Base-by-base conservation (phyloP, 768 basidiomycete genomes). In the Lactarius sp. region DNA sequence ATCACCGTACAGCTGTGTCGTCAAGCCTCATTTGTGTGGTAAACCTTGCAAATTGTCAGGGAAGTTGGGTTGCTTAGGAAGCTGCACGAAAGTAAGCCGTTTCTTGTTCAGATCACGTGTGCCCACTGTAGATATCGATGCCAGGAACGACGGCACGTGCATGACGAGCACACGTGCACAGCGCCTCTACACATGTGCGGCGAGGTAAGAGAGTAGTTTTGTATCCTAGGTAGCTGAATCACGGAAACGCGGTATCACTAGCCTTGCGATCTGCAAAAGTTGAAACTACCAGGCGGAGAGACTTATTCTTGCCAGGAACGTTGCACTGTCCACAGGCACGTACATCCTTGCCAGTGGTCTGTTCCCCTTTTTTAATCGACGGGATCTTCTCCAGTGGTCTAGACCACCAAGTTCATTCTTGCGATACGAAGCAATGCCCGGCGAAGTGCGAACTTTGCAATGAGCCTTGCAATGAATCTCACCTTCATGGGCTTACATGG, bases 121-220 rank as follows among this genome's bases (percentile, higher is more conserved):
- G 10, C 27, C 47, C 10, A 20, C 22, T 2, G 22, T 7, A 2
- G 27, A 27, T 34, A n/a, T n/a, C n/a, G n/a, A n/a, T 36, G 18
- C 36, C 66, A 87, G 83, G 73, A 79, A 4, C 74, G 76, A 3
- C 77, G 76, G 18, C 85, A 86, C 58, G 47, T 57, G 2, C 83
- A 78, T 6, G 77, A 76, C 0, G 79, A 77, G 10, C 86, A 86
- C 66, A 62, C 78, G 54, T 87, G 85, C 66, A 77, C 83, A 0
- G 82, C 84, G 4, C 70, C 73, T 22, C 67, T 77, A 0, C 86
- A 87, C 63, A 78, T 77, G 44, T 87, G 86, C 58, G 85, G 83
- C 31, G 71, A 79, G 77, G 85, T 63, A 54, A 80, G 62, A 61
- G 72, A 33, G 34, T 47, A 34, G 22, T 41, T 18, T 7, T 37